Evolutionary conservation across 2,329 filamentous ascomycete species (phyloP).

Genomic region (Aspergillus sp.): DNA sequence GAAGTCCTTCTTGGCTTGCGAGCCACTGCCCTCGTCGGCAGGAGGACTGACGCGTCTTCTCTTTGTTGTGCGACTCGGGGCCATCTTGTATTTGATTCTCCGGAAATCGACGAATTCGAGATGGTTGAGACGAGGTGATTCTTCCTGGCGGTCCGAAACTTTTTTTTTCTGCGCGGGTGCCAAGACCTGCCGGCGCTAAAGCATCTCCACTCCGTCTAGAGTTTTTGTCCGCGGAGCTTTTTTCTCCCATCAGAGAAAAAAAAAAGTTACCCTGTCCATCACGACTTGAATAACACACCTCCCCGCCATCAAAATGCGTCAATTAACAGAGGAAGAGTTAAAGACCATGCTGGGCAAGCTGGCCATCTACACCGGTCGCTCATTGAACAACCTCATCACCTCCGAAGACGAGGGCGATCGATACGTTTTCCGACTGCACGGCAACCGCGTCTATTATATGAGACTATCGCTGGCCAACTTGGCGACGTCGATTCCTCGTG

Average conservation of each 20-base stretch:
- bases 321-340: constrained; percentile 66
- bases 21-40: constrained; percentile 32
- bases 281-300: not conserved
- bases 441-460: constrained; percentile 87
- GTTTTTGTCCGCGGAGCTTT: constrained; percentile 25
- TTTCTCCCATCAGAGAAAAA: constrained; percentile 1
- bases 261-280: constrained; percentile 1
- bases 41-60: constrained; percentile 52
- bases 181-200: constrained; percentile 25
- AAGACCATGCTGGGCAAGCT: constrained; percentile 86
- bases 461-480: constrained; percentile 86
- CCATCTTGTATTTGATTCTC: constrained; percentile 39
- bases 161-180: constrained; percentile 28
- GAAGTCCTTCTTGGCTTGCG: constrained; percentile 52
- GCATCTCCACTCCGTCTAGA: constrained; percentile 17
- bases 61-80: constrained; percentile 48
- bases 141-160: constrained; percentile 11
- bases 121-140: not conserved
- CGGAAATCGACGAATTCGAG: not conserved
- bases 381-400: constrained; percentile 79
- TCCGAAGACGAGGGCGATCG: constrained; percentile 70
- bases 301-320: constrained; percentile 59
- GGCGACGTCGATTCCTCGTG: constrained; percentile 78
- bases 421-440: constrained; percentile 81
- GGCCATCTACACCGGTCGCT: constrained; percentile 86